phyloP scores from a whole-genome alignment of 495 filamentous ascomycete species.

The Podospora tetraspora region DNA sequence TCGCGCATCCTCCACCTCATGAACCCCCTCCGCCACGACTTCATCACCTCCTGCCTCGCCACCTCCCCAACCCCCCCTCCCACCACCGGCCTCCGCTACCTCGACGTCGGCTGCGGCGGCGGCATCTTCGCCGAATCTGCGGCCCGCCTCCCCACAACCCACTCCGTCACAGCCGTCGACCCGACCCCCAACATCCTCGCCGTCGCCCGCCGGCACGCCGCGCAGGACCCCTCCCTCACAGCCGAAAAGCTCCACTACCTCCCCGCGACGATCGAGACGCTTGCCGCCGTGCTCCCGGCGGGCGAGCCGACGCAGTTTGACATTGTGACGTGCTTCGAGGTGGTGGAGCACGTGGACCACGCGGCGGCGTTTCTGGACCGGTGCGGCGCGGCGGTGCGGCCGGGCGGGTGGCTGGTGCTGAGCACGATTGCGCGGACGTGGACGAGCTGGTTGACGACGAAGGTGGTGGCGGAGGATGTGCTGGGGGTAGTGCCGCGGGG shows the following conservation, averaged over 20 bases:
- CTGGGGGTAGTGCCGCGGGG: conserved; percentile 82
- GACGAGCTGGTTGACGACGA: conserved; percentile 84
- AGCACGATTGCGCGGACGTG: conserved; percentile 87
- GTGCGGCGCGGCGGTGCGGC: conserved; percentile 67
- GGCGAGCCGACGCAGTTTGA: conserved; percentile 46
- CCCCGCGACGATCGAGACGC: conserved; percentile 63
- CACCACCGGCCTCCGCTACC: conserved; percentile 53
- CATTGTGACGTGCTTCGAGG: conserved; percentile 84
- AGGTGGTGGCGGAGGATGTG: conserved; percentile 85
- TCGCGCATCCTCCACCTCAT: conserved; percentile 92
- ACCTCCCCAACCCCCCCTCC: conserved; percentile 19
- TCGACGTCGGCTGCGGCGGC: conserved; percentile 93
- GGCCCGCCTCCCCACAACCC: conserved; percentile 64
- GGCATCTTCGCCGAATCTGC: conserved; percentile 94
- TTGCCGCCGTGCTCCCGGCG: conserved; percentile 50
- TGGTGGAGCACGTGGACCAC: conserved; percentile 81
- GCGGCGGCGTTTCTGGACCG: conserved; percentile 64
- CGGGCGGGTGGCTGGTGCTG: conserved; percentile 87
- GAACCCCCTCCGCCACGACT: conserved; percentile 94
- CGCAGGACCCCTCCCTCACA: conserved; percentile 57
- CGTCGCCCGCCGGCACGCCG: conserved; percentile 70
- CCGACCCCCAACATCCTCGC: conserved; percentile 71
- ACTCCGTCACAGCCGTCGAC: conserved; percentile 75
- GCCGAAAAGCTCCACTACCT: conserved; percentile 60
- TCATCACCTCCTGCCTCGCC: conserved; percentile 68